A percentile compares a stretch with the other conserved stretches of the same genome.
phyloP scores from a whole-genome alignment of 2,329 filamentous ascomycete species.

The Tolypocladium sp. region DNA sequence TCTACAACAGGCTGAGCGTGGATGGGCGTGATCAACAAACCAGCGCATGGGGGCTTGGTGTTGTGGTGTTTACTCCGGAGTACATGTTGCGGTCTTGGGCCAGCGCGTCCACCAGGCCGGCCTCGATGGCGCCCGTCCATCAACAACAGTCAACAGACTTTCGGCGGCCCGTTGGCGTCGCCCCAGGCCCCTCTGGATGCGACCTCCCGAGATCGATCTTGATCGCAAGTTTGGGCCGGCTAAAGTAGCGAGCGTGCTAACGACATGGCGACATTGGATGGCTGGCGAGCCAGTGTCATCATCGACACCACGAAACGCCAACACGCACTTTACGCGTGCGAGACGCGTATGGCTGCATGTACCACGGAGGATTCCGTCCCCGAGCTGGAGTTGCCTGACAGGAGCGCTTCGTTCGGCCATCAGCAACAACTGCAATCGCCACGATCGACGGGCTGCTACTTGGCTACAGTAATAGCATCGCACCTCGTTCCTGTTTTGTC shows the following conservation, averaged over 20 bases:
- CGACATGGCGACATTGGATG: not conserved
- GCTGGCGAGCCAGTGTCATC: not conserved
- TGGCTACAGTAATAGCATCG: not conserved
- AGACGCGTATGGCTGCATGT: not conserved
- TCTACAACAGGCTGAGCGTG: not conserved
- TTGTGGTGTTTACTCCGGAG: not conserved
- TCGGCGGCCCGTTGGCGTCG: not conserved
- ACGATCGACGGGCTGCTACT: not conserved
- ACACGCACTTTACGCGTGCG: not conserved
- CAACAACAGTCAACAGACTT: slow-evolving; percentile 1
- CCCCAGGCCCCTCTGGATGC: not conserved
- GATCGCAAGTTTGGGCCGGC: not conserved
- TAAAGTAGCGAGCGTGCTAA: not conserved
- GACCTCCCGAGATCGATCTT: not conserved
- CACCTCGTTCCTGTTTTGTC: not conserved
- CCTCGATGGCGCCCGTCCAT: not conserved
- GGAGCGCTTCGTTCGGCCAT: not conserved
- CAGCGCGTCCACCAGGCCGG: not conserved
- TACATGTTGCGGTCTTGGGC: not conserved
- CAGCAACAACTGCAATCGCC: not conserved
- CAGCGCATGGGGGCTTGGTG: not conserved
- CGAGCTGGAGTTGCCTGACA: not conserved
- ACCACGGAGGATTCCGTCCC: not conserved
- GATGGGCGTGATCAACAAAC: not conserved
- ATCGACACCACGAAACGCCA: not conserved